Base-by-base conservation (phyloP, 352 stramenopile genomes). In the Globisporangium polare region DNA sequence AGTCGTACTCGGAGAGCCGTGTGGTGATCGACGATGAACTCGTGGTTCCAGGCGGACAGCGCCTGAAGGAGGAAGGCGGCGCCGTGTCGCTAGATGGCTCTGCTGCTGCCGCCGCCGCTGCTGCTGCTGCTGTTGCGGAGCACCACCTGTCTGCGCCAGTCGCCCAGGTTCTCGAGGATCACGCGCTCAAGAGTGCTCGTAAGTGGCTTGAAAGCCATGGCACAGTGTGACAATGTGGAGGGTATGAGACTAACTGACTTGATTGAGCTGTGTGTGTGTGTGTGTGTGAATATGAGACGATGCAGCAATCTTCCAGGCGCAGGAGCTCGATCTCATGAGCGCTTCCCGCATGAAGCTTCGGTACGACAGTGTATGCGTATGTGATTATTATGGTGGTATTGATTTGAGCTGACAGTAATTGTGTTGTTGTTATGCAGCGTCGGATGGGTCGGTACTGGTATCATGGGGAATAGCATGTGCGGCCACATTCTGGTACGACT, bases 381-480 rank as follows among this genome's bases (percentile, higher is more conserved):
- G 35, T 27, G 3, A 12, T 45, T 42, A n/a, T 27, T 20, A 24
- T 60, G 12, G 17, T 63, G 1, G 20, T n/a, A 49, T 22, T 31
- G 6, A 15, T 22, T 22, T 24, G 17, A 17, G 33, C 50, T 33
- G 50, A 50, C 8, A 5, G 15, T n/a, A 22, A 8, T 37, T 47
- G 10, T 67, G 29, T 20, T 51, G 42, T 26, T 54, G 35, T 29
- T 18, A 33, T 43, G 31, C 18, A 89, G 85, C 55, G 75, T 96
- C 9, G 89, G 89, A 33, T 97, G 88, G 86, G 86, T 97, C 26
- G 89, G 88, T 61, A 87, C 73, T 1, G 88, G 88, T 5, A 92
- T 96, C 60, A 97, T 97, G 89, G 89, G 89, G 49, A 84, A 77
- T 20, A 94, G 81, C 69, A 97, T 97, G 89, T 95, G 86, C 43